Base-by-base conservation (phyloP, 345 rosid genomes). In the Pistacia atlantica region DNA sequence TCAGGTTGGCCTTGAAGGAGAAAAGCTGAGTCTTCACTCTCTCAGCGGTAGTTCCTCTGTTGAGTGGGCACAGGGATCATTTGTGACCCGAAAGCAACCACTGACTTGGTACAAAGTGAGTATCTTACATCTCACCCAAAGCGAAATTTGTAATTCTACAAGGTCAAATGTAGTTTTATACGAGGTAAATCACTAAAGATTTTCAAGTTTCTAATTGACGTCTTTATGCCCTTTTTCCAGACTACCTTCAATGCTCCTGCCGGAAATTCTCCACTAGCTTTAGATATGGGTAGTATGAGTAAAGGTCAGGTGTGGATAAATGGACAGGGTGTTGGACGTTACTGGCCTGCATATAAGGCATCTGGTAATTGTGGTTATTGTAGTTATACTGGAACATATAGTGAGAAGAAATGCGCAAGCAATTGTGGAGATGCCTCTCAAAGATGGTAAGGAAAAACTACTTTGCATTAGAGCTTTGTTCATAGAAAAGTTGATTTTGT, bases 281-380 rank as follows among this genome's bases (percentile, higher is more conserved):
- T 96, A 60, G 98, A 96, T 78, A 91, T 96, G 98, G 83, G 80
- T 70, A 91, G 95, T 77, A 96, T 96, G 99, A 92, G 98, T n/a
- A 96, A 96, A 87, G 99, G 99, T 56, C 97, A 96, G 78, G 82
- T 90, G 60, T 96, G 99, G 99, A 89, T 96, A 73, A 96, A 96
- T 74, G 99, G 98, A 67, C 91, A 90, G 82, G 88, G 91, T 74
- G 62, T 92, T 48, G 99, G 99, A 60, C 97, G 99, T 58, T 86
- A 92, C 76, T 93, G 95, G 98, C 97, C 99, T 80, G 97, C 97
- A 17, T 93, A 92, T 46, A 92, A 90, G 79, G 98, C 96, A 49
- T 78, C 92, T 45, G 99, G 97, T 75, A 56, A 78, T 73, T 95
- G 99, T 67, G 84, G 79, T 60, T 77, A 67, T 58, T 95, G 99